phyloP scores from a whole-genome alignment of 2,329 filamentous ascomycete species.

The Beauveria caledonica region DNA sequence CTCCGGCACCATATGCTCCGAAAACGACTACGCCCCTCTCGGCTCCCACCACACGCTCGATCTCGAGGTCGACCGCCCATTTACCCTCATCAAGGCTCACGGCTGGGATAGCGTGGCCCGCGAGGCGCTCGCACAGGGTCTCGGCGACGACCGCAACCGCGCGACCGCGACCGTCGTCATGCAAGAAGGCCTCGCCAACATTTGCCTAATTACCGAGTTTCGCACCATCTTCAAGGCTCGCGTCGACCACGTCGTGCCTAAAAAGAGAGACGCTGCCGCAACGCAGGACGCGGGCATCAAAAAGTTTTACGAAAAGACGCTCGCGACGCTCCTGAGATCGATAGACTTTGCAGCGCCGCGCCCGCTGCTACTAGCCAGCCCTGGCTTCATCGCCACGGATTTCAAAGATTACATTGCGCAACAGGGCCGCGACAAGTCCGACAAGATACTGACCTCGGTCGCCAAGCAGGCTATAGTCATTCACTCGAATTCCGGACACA shows the following conservation, averaged over 20 bases:
- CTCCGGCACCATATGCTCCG: conserved; percentile 43
- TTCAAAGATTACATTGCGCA: conserved; percentile 69
- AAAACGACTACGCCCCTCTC: conserved; percentile 44
- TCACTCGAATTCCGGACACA: conserved; percentile 75
- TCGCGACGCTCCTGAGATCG: conserved; percentile 67
- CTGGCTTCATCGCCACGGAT: conserved; percentile 74
- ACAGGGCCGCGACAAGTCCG: conserved; percentile 46
- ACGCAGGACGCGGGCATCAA: conserved; percentile 64
- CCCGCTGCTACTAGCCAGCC: conserved; percentile 77
- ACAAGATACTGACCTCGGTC: conserved; percentile 61
- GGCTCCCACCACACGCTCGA: conserved; percentile 59
- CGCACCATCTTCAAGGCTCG: conserved; percentile 61
- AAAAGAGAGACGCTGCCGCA: conserved; percentile 56
- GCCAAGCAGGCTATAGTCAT: conserved; percentile 61
- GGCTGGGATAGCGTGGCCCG: conserved; percentile 87
- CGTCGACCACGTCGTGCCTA: conserved; percentile 57
- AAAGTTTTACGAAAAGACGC: conserved; percentile 66
- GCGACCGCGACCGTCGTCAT: conserved; percentile 87
- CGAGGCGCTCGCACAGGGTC: conserved; percentile 68
- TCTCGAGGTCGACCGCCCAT: conserved; percentile 78
- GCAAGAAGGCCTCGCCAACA: conserved; percentile 79
- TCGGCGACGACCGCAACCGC: conserved; percentile 70
- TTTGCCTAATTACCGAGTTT: conserved; percentile 73
- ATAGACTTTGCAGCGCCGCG: conserved; percentile 64
- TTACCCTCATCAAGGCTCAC: conserved; percentile 75